Percentiles rank a stretch among this genome's conserved stretches.
Conservation (phyloP, 768 basidiomycete species). For the Boletus speciosus region DNA sequence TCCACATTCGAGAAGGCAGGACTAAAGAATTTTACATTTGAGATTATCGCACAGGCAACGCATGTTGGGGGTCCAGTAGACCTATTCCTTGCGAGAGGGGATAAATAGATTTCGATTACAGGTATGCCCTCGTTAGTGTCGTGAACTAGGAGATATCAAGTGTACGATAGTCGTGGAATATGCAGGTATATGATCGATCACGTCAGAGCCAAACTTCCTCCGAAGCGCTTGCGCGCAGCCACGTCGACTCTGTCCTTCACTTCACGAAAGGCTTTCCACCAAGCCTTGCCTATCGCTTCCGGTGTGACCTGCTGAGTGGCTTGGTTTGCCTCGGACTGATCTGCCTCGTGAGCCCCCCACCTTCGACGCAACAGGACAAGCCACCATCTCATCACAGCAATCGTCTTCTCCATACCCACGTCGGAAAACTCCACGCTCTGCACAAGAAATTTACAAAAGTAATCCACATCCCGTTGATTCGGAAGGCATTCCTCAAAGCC, state of each 20-base stretch:
- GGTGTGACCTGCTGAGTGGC: slow-evolving; percentile 32
- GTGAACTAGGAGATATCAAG: neutral
- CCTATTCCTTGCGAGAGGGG: slow-evolving; percentile 58
- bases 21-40: slow-evolving; percentile 43
- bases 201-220: slow-evolving; percentile 62
- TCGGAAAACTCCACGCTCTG: slow-evolving; percentile 66
- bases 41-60: slow-evolving; percentile 31
- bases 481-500: slow-evolving; percentile 60
- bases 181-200: slow-evolving; percentile 28
- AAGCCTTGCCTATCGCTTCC: slow-evolving; percentile 54
- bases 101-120: slow-evolving; percentile 26
- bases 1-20: slow-evolving; percentile 52
- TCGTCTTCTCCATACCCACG: slow-evolving; percentile 64
- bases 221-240: slow-evolving; percentile 65
- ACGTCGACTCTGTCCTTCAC: slow-evolving; percentile 66
- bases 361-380: slow-evolving; percentile 59
- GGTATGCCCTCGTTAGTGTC: neutral
- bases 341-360: slow-evolving; percentile 57
- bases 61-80: slow-evolving; percentile 33
- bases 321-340: slow-evolving; percentile 33
- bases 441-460: slow-evolving; percentile 69
- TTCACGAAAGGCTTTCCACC: slow-evolving; percentile 78
- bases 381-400: slow-evolving; percentile 83
- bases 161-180: neutral
- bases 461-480: slow-evolving; percentile 68